Base-by-base conservation (phyloP, 2,329 filamentous ascomycete genomes). In the Boeremia lycopersici region DNA sequence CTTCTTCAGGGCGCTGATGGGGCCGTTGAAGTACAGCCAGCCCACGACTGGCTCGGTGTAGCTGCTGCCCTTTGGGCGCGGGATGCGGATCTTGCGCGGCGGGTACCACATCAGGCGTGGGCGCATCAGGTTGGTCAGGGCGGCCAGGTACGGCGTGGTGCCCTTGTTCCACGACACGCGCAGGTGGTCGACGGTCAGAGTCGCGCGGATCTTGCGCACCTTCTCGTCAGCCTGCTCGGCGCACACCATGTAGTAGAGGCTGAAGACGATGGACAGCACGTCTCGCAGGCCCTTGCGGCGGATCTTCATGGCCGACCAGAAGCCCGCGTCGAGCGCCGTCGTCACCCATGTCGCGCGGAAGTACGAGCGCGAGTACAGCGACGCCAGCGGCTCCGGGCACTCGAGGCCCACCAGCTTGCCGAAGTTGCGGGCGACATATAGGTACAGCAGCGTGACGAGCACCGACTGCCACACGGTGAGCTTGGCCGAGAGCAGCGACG, bases 271-370 rank as follows among this genome's bases (percentile, higher is more conserved):
- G 70, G 91, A 92, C 9, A 89, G 85, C 12, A 96, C 71, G 72
- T 98, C 93, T 34, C 92, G 84, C 36, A 96, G 64, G 86, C 90
- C 93, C 67, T 89, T 92, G 42, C 81, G 81, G 52, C 85, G 85
- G 60, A 99, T 93, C 67, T 87, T 89, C 95, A 99, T 99, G 30
- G 95, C 95, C 0, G 92, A 96, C 95, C 95, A 99, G 75, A 97
- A 99, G 1, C 95, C 95, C 6, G 95, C 95, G 68, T 99, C 95
- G 57, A 99, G 78, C 0, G 92, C 95, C 0, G 95, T 99, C 48
- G 95, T 87, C 13, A 98, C 86, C 95, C 95, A 99, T 71, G 95
- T 99, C 50, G 95, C 95, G 43, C 95, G 88, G 74, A 96, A 99
- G 78, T 96, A 99, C 26, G 90, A 87, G 46, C 91, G 83, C 49